Evolutionary conservation across 2,329 filamentous ascomycete species (phyloP).

Genomic region (Sarocladiaceae sp.): DNA sequence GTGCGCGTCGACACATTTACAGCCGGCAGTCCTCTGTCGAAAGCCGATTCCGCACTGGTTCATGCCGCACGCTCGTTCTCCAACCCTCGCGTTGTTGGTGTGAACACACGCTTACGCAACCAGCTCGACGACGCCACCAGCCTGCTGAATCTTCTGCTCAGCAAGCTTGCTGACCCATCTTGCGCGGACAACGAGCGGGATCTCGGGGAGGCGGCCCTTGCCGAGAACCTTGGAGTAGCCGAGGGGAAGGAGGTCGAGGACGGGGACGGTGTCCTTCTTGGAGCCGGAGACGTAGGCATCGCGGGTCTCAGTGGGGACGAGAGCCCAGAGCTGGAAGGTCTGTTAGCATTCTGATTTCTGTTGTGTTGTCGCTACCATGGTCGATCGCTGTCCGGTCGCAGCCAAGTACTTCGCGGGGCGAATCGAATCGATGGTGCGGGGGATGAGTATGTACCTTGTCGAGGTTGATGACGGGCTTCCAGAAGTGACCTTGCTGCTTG

Average conservation of each 20-base stretch:
- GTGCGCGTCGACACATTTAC: conserved; percentile 3
- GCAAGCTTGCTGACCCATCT: conserved; percentile 93
- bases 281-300: conserved; percentile 78
- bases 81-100: too few relatives aligned
- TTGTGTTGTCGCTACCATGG: background rate
- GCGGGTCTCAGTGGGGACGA: conserved; percentile 87
- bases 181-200: conserved; percentile 91
- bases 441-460: conserved; percentile 66
- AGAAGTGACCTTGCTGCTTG: conserved; percentile 91
- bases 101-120: conserved; percentile 78
- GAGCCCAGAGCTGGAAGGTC: conserved; percentile 72
- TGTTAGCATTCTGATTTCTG: conserved; percentile 21
- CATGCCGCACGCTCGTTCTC: conserved; percentile 4
- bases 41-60: too few relatives aligned
- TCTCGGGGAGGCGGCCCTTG: conserved; percentile 90
- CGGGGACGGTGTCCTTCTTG: conserved; percentile 87
- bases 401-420: background rate
- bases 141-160: conserved; percentile 98
- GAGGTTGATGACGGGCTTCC: conserved; percentile 98
- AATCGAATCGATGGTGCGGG: background rate
- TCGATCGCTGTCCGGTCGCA: background rate
- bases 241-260: conserved; percentile 94
- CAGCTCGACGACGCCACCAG: conserved; percentile 91
- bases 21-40: too few relatives aligned
- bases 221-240: conserved; percentile 99